Evolutionary conservation across 2,329 filamentous ascomycete genomes (phyloP).

Genomic region (Zalaria obscura): DNA sequence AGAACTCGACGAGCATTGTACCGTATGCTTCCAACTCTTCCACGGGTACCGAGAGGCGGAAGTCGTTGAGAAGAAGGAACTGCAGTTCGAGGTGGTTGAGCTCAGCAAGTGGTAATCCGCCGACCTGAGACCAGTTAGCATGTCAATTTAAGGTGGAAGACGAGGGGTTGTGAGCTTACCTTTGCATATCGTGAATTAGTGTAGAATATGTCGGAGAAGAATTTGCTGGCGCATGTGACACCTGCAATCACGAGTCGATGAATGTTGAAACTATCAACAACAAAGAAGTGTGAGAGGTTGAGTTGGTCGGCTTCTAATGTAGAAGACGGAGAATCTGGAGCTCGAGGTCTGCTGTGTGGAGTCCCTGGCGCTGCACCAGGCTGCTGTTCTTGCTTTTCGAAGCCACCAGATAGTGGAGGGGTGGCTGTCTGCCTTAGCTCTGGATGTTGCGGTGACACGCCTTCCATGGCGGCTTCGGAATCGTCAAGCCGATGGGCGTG

Average conservation of each 20-base stretch:
- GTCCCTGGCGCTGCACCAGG: constrained; percentile 18
- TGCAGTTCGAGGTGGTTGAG: constrained; percentile 94
- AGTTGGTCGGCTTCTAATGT: constrained; percentile 18
- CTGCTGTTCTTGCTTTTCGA: constrained; percentile 23
- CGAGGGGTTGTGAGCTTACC: constrained; percentile 40
- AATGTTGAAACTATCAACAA: constrained; percentile 98
- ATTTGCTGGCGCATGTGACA: constrained; percentile 97
- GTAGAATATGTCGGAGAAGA: constrained; percentile 98
- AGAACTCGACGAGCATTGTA: constrained; percentile 97
- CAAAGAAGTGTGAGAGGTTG: constrained; percentile 60
- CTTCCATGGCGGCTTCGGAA: constrained; percentile 11
- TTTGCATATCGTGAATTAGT: constrained; percentile 98
- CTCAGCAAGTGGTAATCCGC: constrained; percentile 79
- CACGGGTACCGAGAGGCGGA: constrained; percentile 79
- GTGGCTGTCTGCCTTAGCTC: constrained; percentile 28
- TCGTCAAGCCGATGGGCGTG: constrained; percentile 16
- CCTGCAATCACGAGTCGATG: constrained; percentile 92
- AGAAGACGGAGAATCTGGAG: constrained; percentile 12
- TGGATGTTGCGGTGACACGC: constrained; percentile 12
- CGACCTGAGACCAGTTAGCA: constrained; percentile 48
- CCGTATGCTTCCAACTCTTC: constrained; percentile 95
- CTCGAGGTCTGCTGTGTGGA: constrained; percentile 19
- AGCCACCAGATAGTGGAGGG: constrained; percentile 33
- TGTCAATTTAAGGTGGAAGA: not conserved
- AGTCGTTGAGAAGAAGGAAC: constrained; percentile 91